Evolutionary conservation across 192 early-diverging fungal species (phyloP), one percentile per base, ranked within the genome.

Genomic region (Dissophora ornata): DNA sequence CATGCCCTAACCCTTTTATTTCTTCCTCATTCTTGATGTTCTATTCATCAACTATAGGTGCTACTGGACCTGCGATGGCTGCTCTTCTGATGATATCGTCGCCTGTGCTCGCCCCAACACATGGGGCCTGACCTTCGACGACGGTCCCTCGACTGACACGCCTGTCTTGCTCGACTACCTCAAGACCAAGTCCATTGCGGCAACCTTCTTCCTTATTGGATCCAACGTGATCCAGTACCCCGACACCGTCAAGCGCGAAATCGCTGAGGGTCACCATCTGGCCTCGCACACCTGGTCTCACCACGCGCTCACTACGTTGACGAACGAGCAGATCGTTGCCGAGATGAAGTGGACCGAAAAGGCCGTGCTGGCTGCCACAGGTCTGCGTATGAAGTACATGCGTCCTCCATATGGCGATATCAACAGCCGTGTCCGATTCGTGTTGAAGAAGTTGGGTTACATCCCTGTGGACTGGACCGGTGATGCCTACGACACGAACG

Each of bases 271-370:
- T n/a, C 89, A 90, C 56, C 86, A 90, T 53, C 59, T 90, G 69
- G 85, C 82, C 52, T 79, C 80, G 12, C 89, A 90, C 66, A 90
- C 89, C 36, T 89, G 87, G 87, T 84, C 85, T 28, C 88, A 89
- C 57, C 59, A 68, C 16, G 62, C 66, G 8, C 52, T 80, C 26
- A 80, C 67, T 3, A 80, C 68, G 10, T 32, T 80, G 38, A 48
- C 79, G 53, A 80, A 80, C 30, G 79, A 71, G 45, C 45, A 80
- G 30, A 67, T 90, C 34, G 78, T 87, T 52, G 83, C 84, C 49
- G 87, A 90, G 80, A 79, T 89, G 44, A 79, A 84, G 53, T 84
- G 82, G 56, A 81, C 84, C 49, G 62, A 81, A 22, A 70, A 69
- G 30, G 75, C 79, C 5, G 77, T 86, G 16, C 70, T 85, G 47